Evolutionary conservation across 768 basidiomycete genomes (phyloP), one percentile per base, ranked within the genome.

Genomic region (Naganishia randhawae): DNA sequence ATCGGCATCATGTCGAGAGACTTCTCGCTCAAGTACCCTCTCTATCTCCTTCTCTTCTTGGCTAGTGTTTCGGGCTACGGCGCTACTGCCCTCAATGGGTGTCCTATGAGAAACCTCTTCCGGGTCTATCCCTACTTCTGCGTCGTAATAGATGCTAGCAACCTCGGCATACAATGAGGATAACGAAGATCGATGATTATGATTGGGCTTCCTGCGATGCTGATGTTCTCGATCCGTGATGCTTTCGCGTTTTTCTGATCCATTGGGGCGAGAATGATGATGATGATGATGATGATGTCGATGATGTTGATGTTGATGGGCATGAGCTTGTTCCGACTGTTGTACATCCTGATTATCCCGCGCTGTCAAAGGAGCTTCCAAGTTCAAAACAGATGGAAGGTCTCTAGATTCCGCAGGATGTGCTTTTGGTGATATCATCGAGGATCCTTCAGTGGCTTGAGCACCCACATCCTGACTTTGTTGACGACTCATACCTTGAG

Each of bases 101-200:
- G 22, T 32, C 3, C 54, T 32, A 29, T n/a, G 53, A 42, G 9
- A 13, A 19, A 22, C 29, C 32, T 41, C 53, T 27, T 67, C 69
- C 8, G n/a, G 27, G 9, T 65, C 64, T 13, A 25, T 32, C 13
- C 33, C 64, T 8, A 50, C 50, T 50, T 70, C 69, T 6, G 69
- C 69, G 32, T 70, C 69, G 37, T 57, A 70, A 51, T 70, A 70
- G 16, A 70, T 35, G n/a, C 45, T 51, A 2, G 69, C 65, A n/a
- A 70, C 69, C 27, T 66, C 69, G 27, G 65, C 53, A 41, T 66
- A 66, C 17, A 70, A 27, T 16, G 65, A 66, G 0, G 69, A 53
- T 37, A 70, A 50, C 7, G 65, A 66, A n/a, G 42, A 33, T 2
- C 69, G 69, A 53, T 57, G 22, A n/a, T 41, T 25, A 32, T 62